Base-by-base conservation (phyloP, 1,139 yeast species). In the Pichia terricola region DNA sequence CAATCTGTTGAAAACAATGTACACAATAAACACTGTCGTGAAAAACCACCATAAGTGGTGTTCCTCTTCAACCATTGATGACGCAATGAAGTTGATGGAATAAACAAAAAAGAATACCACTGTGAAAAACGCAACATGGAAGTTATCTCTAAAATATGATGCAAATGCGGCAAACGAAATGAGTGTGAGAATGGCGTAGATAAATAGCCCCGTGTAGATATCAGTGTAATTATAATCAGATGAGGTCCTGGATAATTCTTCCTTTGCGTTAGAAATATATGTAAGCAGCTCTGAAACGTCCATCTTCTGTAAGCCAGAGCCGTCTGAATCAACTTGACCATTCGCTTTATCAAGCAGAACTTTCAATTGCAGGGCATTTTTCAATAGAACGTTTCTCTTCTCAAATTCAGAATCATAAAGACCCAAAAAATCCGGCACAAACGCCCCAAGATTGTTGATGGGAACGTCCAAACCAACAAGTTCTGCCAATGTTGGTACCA, bases 11-110 rank as follows among this genome's bases (percentile, higher is more conserved):
- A 45, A 5, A 4, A 51, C 38, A 50, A 59, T 36, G 43, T 59
- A 27, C 37, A 44, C 26, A 45, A 48, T 16, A 52, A 58, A 40
- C 22, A 70, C 42, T 0, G 77, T 64, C 0, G 76, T 65, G 22
- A 79, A 68, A 73, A 91, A 82, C 85, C 95, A 91, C 99, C 99
- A 91, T 16, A 88, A 64, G 59, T 88, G 96, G 58, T 91, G 95
- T 57, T 91, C 99, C 60, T 91, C 99, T 56, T 91, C 99, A n/a
- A 91, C 84, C 50, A 88, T 69, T 28, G 96, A 86, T 35, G 96
- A 85, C 0, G 95, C 96, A 67, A 87, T 86, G 60, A 83, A 81
- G 40, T 81, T 77, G 1, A 70, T 50, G 0, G 82, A 70, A 55
- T 79, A 80, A 0, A 69, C 37, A 1, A 69, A 50, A 8, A 77